Evolutionary conservation across 1,284 basidiomycete genomes (phyloP).

Genomic region (Tetrapyrgos nigripes): DNA sequence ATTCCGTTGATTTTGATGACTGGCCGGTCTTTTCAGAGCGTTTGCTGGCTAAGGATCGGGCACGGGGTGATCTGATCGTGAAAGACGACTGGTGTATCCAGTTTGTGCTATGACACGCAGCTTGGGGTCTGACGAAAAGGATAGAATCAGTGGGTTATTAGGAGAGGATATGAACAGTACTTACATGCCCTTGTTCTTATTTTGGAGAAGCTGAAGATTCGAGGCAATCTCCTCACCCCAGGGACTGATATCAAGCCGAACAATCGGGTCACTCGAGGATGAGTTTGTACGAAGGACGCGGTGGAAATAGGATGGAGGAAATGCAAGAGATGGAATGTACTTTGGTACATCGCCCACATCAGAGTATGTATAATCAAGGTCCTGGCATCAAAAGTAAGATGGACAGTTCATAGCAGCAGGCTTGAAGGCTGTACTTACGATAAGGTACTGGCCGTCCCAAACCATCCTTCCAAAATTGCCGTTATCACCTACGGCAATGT

Average conservation of each 20-base stretch:
- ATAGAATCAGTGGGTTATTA: background rate
- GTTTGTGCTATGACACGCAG: conserved; percentile 77
- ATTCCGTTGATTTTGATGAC: background rate
- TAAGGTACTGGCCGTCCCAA: conserved; percentile 83
- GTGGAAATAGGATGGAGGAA: conserved; percentile 85
- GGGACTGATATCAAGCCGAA: conserved; percentile 72
- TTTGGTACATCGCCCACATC: conserved; percentile 74
- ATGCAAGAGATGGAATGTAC: conserved; percentile 76
- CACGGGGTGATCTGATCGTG: conserved; percentile 54
- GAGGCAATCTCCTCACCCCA: conserved; percentile 77
- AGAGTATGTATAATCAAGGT: conserved; percentile 81
- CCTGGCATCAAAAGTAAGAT: conserved; percentile 46
- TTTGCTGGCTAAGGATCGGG: conserved; percentile 21
- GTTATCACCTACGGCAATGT: conserved; percentile 80
- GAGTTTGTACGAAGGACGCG: conserved; percentile 71
- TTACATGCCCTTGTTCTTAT: conserved; percentile 74
- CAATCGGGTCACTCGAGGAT: conserved; percentile 68
- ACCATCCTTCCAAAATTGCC: conserved; percentile 78
- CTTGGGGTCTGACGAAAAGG: conserved; percentile 64
- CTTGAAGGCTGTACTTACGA: conserved; percentile 53
- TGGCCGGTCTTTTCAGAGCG: conserved; percentile 10
- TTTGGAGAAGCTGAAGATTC: conserved; percentile 77
- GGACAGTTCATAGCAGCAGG: background rate
- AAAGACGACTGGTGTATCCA: conserved; percentile 84
- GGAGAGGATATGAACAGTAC: conserved; percentile 31